phyloP scores from a whole-genome alignment of 2,329 filamentous ascomycete species.

The Cytospora schulzeri region DNA sequence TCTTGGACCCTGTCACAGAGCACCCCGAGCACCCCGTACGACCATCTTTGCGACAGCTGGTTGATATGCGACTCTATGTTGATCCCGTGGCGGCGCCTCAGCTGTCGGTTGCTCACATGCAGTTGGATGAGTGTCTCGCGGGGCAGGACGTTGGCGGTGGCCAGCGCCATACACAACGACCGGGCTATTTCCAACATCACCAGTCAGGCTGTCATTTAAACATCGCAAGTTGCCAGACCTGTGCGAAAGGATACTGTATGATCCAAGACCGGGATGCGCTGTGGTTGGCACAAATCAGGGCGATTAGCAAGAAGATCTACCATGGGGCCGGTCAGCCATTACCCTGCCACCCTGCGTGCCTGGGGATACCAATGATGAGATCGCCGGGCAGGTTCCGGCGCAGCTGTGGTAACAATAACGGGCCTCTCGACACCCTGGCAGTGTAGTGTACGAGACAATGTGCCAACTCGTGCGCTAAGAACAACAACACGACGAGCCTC shows the following conservation, averaged over 20 bases:
- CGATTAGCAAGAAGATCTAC: neutral
- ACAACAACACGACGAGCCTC: neutral
- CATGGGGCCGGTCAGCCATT: neutral
- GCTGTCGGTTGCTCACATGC: constrained; percentile 32
- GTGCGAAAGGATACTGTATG: neutral
- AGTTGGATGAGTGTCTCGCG: constrained; percentile 10
- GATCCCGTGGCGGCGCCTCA: constrained; percentile 36
- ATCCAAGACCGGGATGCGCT: neutral
- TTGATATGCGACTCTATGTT: constrained; percentile 33
- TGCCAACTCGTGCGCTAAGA: neutral
- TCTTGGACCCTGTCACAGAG: constrained; percentile 8
- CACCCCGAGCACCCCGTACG: constrained; percentile 4
- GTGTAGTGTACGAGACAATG: neutral
- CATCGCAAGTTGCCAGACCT: neutral
- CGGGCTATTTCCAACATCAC: neutral
- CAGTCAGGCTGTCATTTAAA: neutral
- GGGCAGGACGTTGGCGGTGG: constrained; percentile 1
- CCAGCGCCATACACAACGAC: neutral
- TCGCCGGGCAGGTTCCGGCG: neutral
- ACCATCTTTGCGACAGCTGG: constrained; percentile 28
- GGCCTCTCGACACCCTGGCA: neutral
- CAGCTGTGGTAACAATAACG: neutral
- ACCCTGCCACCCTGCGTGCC: neutral
- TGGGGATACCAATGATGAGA: neutral
- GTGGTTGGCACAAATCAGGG: neutral